Evolutionary conservation across 177 flowering plant species (phyloP), one percentile per base, ranked within the genome.

Genomic region (Tripterygium wilfordii): DNA sequence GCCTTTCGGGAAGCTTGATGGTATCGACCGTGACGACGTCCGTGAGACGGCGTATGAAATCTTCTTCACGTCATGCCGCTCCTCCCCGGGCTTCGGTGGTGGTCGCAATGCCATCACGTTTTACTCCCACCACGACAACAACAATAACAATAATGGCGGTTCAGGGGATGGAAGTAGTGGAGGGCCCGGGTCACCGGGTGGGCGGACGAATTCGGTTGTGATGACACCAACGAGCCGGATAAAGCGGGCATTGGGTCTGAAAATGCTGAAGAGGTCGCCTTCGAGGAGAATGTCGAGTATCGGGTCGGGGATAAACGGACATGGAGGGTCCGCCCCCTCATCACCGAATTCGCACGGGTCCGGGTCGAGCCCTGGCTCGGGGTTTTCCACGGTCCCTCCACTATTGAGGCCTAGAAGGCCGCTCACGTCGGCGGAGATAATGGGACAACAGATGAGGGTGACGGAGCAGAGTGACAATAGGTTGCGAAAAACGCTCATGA

Each of bases 361-460:
- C n/a, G 10, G 20, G 40, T 10, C 12, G 49, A 61, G 36, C 43
- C 50, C 57, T 38, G 14, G 61, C 7, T 12, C 36, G 14, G 48
- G 53, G 20, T 50, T 42, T 26, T 16, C 18, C 8, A 58, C 68
- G 18, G 43, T 75, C 31, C 76, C 80, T 19, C 45, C 36, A 23
- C 10, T 15, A 17, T n/a, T 43, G 20, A 70, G 72, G 54, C 46
- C 66, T n/a, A 60, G 75, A 50, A 55, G 96, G 58, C 92, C 96
- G 6, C 21, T 88, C 64, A 88, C 96, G 14, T 72, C 96, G 6
- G 96, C 96, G 16, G 96, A 92, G 73, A 74, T 92, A 19, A 88
- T 92, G 95, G 76, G 94, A 68, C 77, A 68, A 44, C 98, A 88
- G 52, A 92, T 92, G 98, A 71, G 61, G 82, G 94, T 92, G 50